These are phyloP conservation scores for Colletotrichum tamarilloi DNA, from an alignment of 2,329 filamentous ascomycete species.

Conservation along the genomic window DNA sequence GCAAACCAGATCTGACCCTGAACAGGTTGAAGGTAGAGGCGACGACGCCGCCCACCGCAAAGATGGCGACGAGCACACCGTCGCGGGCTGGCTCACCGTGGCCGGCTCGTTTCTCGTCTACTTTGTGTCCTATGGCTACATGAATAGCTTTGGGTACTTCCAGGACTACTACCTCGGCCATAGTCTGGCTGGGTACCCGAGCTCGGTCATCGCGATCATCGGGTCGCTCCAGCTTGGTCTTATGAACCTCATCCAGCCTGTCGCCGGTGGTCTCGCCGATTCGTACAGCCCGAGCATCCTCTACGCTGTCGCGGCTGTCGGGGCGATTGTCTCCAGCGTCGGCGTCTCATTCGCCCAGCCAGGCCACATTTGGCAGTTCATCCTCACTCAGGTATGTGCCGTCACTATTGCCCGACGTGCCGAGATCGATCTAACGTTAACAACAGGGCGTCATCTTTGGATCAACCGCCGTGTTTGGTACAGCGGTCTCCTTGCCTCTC, in stretches of 20 bases:
- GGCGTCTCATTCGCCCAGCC: conserved; percentile 22
- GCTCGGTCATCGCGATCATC: conserved; percentile 57
- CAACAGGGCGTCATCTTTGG: conserved; percentile 42
- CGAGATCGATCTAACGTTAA: conserved; percentile 43
- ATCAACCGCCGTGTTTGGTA: conserved; percentile 12
- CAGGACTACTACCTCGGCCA: conserved; percentile 55
- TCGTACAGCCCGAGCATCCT: conserved; percentile 32
- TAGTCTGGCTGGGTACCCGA: conserved; percentile 44
- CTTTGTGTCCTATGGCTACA: conserved; percentile 41
- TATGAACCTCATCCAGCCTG: conserved; percentile 50
- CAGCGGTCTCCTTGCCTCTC: neutral
- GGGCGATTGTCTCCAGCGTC: conserved; percentile 12
- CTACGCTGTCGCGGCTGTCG: conserved; percentile 12
- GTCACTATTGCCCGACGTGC: conserved; percentile 37
- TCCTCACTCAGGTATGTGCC: conserved; percentile 47
- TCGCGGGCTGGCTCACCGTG: conserved; percentile 26
- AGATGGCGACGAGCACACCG: conserved; percentile 9
- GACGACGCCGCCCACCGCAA: neutral
- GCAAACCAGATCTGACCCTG: neutral
- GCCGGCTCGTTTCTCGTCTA: conserved; percentile 30
- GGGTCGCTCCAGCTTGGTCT: conserved; percentile 54
- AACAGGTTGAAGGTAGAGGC: neutral
- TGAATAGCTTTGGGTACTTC: conserved; percentile 57
- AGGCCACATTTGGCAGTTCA: conserved; percentile 47
- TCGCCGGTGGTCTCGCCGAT: conserved; percentile 54